Base-by-base conservation (phyloP, 768 basidiomycete genomes). In the Macrocybe gigantea region DNA sequence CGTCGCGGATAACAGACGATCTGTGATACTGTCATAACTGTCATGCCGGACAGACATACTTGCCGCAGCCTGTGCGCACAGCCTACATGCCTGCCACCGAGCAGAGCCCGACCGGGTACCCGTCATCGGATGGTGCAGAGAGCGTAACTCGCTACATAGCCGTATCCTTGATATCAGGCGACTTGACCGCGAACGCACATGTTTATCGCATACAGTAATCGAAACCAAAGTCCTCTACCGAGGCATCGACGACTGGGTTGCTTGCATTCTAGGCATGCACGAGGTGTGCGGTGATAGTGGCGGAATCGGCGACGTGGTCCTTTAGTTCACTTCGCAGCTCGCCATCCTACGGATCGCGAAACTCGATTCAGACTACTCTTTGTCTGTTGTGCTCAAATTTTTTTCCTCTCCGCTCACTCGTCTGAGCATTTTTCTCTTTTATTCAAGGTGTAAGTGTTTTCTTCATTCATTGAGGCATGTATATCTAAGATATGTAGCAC, bases 291-390 rank as follows among this genome's bases (percentile, higher is more conserved):
- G 45, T 34, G 9, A 42, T 30, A 9, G 37, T 42, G 33, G n/a
- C 45, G 38, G 51, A 52, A 22, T 45, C 40, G 49, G 49, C 38
- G 30, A 49, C 46, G 53, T 57, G 60, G 70, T 72, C 71, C 77
- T 83, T 82, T 54, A 82, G 82, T 78, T 70, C 76, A 80, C 78
- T 82, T 82, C 76, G 80, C 75, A 72, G 79, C 76, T 69, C 75
- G 70, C 65, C 60, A 53, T 42, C 53, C 51, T 49, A 44, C 12
- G 47, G 49, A 52, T 60, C 48, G 51, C 54, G 70, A 64, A 77
- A 78, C 77, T 79, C 73, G 73, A 79, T 77, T 79, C 77, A 76
- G 77, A 78, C 75, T 78, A 77, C 71, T 78, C 75, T 78, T 64
- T 65, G 71, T 66, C 75, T 77, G 75, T 68, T 64, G 67, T 54